Conservation (phyloP, 331 rosid species). For the Spiraea crenata region DNA sequence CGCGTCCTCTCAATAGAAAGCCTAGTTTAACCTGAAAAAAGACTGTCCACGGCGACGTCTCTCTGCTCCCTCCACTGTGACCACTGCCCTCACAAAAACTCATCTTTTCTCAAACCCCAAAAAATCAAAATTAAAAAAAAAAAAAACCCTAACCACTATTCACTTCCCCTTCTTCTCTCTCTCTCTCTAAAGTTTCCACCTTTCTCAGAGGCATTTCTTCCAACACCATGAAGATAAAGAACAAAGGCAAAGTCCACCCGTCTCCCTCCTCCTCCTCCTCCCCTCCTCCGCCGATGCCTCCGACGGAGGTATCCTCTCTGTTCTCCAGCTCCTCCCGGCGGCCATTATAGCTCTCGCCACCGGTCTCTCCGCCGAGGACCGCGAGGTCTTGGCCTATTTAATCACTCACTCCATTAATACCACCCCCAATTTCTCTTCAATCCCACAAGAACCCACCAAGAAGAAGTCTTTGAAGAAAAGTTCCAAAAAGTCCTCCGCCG, state of each 20-base stretch:
- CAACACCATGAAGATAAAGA: constrained; percentile 48
- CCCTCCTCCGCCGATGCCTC: constrained; percentile 11
- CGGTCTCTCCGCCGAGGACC: constrained; percentile 47
- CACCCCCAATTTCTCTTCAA: neutral
- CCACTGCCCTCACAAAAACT: neutral
- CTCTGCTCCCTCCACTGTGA: neutral
- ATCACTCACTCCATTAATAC: constrained; percentile 45
- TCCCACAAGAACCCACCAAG: constrained; percentile 18
- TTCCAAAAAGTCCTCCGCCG: neutral
- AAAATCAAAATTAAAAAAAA: neutral
- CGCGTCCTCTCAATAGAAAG: neutral
- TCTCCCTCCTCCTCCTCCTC: constrained; percentile 38
- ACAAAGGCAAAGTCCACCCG: constrained; percentile 60
- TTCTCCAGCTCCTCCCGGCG: constrained; percentile 48
- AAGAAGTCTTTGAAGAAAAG: constrained; percentile 29
- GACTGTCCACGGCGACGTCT: constrained; percentile 8
- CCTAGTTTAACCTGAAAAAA: constrained; percentile 2
- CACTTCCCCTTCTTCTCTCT: neutral
- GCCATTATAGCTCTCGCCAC: constrained; percentile 48
- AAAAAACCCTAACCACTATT: neutral
- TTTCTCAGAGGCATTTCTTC: neutral
- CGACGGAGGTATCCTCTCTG: constrained; percentile 36
- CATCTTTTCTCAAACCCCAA: neutral
- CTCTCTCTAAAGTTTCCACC: neutral
- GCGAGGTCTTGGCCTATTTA: constrained; percentile 64